Evolutionary conservation across 768 basidiomycete genomes (phyloP).

Genomic region (Rhizopogon vulgaris): DNA sequence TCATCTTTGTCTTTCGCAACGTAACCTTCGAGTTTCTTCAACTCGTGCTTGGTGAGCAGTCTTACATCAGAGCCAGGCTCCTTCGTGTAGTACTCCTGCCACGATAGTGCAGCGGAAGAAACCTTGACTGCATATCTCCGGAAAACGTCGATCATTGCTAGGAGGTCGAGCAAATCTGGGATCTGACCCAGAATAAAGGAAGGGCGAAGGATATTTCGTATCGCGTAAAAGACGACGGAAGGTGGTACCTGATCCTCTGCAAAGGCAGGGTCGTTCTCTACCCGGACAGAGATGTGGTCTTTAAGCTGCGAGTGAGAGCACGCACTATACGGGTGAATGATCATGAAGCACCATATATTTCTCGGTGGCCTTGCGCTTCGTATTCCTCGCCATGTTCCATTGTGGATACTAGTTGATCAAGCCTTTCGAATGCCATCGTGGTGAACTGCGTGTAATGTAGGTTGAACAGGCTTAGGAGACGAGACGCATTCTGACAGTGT

Average conservation of each 20-base stretch:
- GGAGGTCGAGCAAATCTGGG: slow-evolving; percentile 22
- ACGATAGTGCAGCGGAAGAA: slow-evolving; percentile 15
- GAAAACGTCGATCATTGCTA: slow-evolving; percentile 17
- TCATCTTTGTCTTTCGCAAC: slow-evolving; percentile 8
- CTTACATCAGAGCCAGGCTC: slow-evolving; percentile 9
- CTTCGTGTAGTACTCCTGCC: slow-evolving; percentile 19
- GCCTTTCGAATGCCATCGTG: not conserved
- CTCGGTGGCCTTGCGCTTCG: not conserved
- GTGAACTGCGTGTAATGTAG: too few relatives aligned
- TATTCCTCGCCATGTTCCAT: slow-evolving; percentile 1
- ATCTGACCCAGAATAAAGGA: slow-evolving; percentile 25
- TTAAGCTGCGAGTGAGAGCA: not conserved
- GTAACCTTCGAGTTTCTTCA: slow-evolving; percentile 6
- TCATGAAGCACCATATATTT: slow-evolving; percentile 2
- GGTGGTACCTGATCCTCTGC: slow-evolving; percentile 5
- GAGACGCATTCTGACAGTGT: too few relatives aligned
- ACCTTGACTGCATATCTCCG: slow-evolving; percentile 13
- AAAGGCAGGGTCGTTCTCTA: not conserved
- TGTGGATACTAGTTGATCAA: not conserved
- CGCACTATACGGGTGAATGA: not conserved
- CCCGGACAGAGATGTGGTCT: slow-evolving; percentile 1
- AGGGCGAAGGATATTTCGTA: slow-evolving; percentile 23
- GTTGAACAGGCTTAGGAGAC: too few relatives aligned
- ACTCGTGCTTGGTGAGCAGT: slow-evolving; percentile 15
- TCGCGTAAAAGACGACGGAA: slow-evolving; percentile 18